A percentile compares a stretch with the other conserved stretches of the same genome.
Conservation (phyloP, 2,329 filamentous ascomycete genomes). For the Zelopaecilomyces penicillatus region DNA sequence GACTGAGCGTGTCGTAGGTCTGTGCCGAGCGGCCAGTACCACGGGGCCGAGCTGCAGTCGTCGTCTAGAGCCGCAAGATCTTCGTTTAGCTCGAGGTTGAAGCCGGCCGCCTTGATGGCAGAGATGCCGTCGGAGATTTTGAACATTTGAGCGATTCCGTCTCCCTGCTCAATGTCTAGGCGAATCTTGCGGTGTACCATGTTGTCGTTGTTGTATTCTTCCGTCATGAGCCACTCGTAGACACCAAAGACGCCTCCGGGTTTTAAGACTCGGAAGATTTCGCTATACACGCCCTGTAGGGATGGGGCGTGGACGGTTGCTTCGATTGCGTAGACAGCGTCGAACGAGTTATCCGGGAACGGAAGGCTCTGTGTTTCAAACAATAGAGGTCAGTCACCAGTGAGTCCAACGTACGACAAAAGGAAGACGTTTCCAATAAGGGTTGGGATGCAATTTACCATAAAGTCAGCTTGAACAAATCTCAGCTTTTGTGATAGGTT, state of each 20-base stretch:
- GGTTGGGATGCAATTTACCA: conserved; percentile 42
- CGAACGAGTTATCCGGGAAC: conserved; percentile 85
- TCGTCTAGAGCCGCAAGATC: conserved; percentile 60
- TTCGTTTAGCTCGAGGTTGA: conserved; percentile 74
- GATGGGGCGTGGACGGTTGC: conserved; percentile 91
- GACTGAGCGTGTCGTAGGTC: conserved; percentile 70
- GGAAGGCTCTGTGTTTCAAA: conserved; percentile 66
- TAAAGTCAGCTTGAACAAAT: conserved; percentile 95
- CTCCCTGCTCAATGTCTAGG: conserved; percentile 87
- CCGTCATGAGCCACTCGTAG: conserved; percentile 99
- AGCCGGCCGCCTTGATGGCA: conserved; percentile 82
- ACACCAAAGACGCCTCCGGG: conserved; percentile 93
- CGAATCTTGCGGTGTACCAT: conserved; percentile 80
- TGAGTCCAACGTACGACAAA: neutral
- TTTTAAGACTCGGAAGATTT: conserved; percentile 93
- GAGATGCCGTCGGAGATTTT: conserved; percentile 69
- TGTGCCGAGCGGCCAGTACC: conserved; percentile 81
- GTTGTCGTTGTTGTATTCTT: conserved; percentile 85
- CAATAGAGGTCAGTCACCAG: conserved; percentile 8
- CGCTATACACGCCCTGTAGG: conserved; percentile 83
- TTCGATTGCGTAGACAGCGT: conserved; percentile 95
- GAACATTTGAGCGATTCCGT: conserved; percentile 98
- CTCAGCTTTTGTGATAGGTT: conserved; percentile 69
- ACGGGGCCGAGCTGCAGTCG: conserved; percentile 66
- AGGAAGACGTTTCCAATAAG: neutral